Conservation (phyloP, 1,139 yeast species). For the Torulaspora pretoriensis region DNA sequence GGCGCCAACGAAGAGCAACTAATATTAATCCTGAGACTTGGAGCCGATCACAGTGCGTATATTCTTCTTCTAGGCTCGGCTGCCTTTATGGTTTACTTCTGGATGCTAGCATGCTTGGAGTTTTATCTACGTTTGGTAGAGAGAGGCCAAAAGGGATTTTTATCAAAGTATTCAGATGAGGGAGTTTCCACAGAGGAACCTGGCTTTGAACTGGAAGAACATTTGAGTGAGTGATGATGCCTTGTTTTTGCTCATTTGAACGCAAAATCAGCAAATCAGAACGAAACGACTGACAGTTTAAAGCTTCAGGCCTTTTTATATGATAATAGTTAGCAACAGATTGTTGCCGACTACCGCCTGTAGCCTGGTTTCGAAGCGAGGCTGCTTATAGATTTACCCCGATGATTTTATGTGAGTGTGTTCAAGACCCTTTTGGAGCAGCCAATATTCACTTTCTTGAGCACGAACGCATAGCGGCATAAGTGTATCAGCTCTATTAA, state of each 20-base stretch:
- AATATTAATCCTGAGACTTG: slow-evolving; percentile 60
- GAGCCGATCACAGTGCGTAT: slow-evolving; percentile 83
- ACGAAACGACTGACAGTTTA: too few relatives aligned
- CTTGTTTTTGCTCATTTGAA: background rate
- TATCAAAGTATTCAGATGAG: slow-evolving; percentile 8
- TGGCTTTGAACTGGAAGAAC: slow-evolving; percentile 14
- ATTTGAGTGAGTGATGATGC: background rate
- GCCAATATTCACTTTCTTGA: too few relatives aligned
- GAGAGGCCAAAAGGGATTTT: slow-evolving; percentile 13
- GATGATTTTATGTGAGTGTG: too few relatives aligned
- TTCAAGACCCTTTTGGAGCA: too few relatives aligned
- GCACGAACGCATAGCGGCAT: too few relatives aligned
- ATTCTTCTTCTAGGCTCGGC: slow-evolving; percentile 68
- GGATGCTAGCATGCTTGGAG: slow-evolving; percentile 55
- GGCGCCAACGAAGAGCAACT: slow-evolving; percentile 89
- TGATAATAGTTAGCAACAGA: too few relatives aligned
- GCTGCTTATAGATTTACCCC: too few relatives aligned
- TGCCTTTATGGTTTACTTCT: slow-evolving; percentile 65
- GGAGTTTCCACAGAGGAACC: slow-evolving; percentile 4
- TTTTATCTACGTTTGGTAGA: slow-evolving; percentile 50
- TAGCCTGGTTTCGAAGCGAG: too few relatives aligned
- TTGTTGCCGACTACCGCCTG: too few relatives aligned
- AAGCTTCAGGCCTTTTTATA: too few relatives aligned
- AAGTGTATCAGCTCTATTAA: too few relatives aligned
- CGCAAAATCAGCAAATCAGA: too few relatives aligned